A percentile compares a stretch with the other conserved stretches of the same genome.
Evolutionary conservation across 257 asterid species (phyloP).

Genomic region (Ocimum tenuiflorum): DNA sequence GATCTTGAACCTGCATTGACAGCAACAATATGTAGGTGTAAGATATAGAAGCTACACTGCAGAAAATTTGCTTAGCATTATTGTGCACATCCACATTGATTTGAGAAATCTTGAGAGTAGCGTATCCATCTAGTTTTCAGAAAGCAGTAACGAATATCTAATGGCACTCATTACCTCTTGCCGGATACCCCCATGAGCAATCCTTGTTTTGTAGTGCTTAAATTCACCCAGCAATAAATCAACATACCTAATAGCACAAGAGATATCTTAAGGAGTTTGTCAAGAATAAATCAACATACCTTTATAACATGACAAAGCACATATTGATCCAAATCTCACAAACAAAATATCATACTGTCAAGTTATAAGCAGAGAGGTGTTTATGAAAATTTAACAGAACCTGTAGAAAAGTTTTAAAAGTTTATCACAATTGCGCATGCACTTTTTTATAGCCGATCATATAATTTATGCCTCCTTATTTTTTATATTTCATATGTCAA

Average conservation of each 20-base stretch:
- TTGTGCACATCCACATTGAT: not conserved
- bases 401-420: not conserved
- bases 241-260: conserved; percentile 62
- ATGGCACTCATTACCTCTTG: conserved; percentile 58
- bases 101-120: not conserved
- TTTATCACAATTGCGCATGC: not conserved
- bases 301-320: conserved; percentile 5
- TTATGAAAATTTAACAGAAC: not conserved
- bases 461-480: not conserved
- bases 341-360: not conserved
- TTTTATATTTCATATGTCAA: too few relatives aligned
- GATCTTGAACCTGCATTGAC: conserved; percentile 64
- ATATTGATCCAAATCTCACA: not conserved
- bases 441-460: not conserved
- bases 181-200: conserved; percentile 77
- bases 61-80: not conserved
- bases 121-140: conserved; percentile 11
- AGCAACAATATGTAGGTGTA: conserved; percentile 2
- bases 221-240: conserved; percentile 94
- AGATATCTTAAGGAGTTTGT: conserved; percentile 5
- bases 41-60: conserved; percentile 11
- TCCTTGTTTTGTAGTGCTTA: conserved; percentile 93
- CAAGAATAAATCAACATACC: not conserved
- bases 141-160: not conserved
- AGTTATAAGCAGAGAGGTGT: conserved; percentile 2